These are phyloP conservation scores for Xeromyces bisporus DNA, from an alignment of 495 filamentous ascomycete species.

Conservation along the genomic window DNA sequence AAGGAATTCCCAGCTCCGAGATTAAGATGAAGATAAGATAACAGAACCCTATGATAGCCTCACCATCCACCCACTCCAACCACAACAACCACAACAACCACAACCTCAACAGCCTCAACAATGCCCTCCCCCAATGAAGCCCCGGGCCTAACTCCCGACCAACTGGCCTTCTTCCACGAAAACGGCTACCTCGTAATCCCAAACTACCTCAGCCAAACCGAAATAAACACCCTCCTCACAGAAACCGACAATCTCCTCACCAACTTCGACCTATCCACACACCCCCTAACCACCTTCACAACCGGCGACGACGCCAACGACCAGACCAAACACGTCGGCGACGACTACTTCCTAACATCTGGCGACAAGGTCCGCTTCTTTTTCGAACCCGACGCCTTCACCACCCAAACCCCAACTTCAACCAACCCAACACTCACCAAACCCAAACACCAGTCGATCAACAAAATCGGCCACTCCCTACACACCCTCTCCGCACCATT, in stretches of 20 bases:
- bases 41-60: too few species aligned
- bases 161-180: conserved; percentile 52
- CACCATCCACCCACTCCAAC: too few species aligned
- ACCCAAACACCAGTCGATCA: conserved; percentile 69
- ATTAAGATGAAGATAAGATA: too few species aligned
- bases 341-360: conserved; percentile 80
- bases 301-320: conserved; percentile 47
- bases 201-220: conserved; percentile 46
- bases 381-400: conserved; percentile 65
- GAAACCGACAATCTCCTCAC: conserved; percentile 62
- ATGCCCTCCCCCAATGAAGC: conserved; percentile 9
- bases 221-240: conserved; percentile 47
- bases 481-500: conserved; percentile 64
- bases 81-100: too few species aligned
- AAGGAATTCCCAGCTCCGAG: too few species aligned
- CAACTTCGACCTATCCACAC: conserved; percentile 54
- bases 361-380: conserved; percentile 92
- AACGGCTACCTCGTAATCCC: conserved; percentile 89
- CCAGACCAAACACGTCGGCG: conserved; percentile 53
- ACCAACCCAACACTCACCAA: conserved; percentile 39
- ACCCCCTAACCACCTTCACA: conserved; percentile 86
- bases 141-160: conserved; percentile 49
- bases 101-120: too few species aligned
- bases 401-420: conserved; percentile 20
- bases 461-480: conserved; percentile 92